Evolutionary conservation across 768 basidiomycete species (phyloP).

Genomic region (Cystobasidium onofrii): DNA sequence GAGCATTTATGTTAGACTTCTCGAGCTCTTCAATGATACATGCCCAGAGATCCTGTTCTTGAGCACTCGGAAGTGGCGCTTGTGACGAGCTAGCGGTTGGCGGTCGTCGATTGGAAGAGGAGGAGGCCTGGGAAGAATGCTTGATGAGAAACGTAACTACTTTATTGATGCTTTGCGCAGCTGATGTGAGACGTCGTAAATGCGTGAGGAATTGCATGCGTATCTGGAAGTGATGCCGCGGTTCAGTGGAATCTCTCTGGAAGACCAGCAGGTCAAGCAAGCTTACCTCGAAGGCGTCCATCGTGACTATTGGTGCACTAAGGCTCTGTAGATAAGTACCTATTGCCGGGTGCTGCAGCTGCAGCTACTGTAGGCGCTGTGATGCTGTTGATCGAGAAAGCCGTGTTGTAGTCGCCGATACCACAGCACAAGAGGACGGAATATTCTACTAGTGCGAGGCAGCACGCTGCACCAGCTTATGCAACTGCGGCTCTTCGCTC

Average conservation of each 20-base stretch:
- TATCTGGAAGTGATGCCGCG: slow-evolving; percentile 26
- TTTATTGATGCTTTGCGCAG: slow-evolving; percentile 47
- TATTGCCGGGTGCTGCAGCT: too few relatives aligned
- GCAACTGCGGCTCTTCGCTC: too few relatives aligned
- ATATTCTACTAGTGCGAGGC: too few relatives aligned
- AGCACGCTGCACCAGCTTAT: too few relatives aligned
- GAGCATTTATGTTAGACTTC: slow-evolving; percentile 46
- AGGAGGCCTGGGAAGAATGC: slow-evolving; percentile 41
- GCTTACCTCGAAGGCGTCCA: slow-evolving; percentile 42
- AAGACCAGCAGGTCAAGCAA: not conserved
- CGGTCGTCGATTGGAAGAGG: slow-evolving; percentile 29
- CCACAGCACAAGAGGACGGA: too few relatives aligned
- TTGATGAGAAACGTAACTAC: slow-evolving; percentile 48
- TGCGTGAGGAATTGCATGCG: slow-evolving; percentile 48
- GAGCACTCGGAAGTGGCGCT: not conserved
- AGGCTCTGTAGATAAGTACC: too few relatives aligned
- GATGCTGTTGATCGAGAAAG: not conserved
- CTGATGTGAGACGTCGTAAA: slow-evolving; percentile 47
- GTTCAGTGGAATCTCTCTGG: not conserved
- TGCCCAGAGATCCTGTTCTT: slow-evolving; percentile 49
- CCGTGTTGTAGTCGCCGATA: not conserved
- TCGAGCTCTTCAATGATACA: slow-evolving; percentile 48
- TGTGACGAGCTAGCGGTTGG: not conserved
- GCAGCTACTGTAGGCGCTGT: too few relatives aligned
- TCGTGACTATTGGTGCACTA: slow-evolving; percentile 17